Conservation (phyloP, 2,329 filamentous ascomycete species). For the Trichoderma sp. region DNA sequence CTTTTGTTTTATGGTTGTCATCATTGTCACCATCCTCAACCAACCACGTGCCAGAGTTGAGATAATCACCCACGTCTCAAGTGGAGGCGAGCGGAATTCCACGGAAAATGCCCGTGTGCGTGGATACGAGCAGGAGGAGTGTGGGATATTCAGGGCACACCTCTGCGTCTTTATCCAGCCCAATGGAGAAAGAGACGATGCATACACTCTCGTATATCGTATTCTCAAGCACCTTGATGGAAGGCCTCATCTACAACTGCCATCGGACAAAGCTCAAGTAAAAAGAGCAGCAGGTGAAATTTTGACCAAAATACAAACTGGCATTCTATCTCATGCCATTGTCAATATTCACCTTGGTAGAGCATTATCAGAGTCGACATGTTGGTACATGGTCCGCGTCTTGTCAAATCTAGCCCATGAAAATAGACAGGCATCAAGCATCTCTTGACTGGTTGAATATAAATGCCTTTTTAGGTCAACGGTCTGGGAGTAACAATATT, state of each 20-base stretch:
- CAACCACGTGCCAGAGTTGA: background rate
- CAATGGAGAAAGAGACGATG: background rate
- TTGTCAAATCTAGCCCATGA: background rate
- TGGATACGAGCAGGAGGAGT: background rate
- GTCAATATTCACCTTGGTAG: background rate
- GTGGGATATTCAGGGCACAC: background rate
- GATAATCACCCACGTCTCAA: background rate
- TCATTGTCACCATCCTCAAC: background rate
- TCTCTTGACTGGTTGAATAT: background rate
- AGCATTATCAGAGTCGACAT: background rate
- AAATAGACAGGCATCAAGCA: background rate
- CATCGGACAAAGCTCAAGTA: fast-evolving
- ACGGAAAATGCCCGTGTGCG: background rate
- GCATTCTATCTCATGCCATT: background rate
- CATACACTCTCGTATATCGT: background rate
- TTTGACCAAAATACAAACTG: background rate
- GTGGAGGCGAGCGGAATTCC: background rate
- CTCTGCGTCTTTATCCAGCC: background rate
- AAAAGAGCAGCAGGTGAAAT: background rate
- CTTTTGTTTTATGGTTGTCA: background rate
- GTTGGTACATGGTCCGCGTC: fast-evolving
- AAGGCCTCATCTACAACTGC: background rate
- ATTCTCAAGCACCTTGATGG: background rate
- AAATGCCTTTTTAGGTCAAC: background rate
- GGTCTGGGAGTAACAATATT: background rate